These are phyloP conservation scores for Solanum virginianum DNA, from an alignment of 257 asterid genomes.

Conservation along the genomic window DNA sequence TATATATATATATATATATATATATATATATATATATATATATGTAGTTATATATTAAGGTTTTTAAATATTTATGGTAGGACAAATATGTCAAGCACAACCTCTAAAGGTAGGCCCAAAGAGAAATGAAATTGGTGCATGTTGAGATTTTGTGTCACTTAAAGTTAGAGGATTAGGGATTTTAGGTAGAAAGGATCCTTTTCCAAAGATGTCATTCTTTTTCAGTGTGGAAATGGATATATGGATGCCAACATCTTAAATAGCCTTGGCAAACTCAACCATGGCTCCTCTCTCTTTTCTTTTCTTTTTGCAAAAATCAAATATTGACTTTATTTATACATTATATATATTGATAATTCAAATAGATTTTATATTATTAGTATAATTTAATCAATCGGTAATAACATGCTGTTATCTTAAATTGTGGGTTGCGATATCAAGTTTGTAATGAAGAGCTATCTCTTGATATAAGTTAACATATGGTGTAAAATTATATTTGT, in stretches of 20 bases:
- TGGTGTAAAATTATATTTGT: neutral
- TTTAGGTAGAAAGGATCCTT: slow-evolving; percentile 7
- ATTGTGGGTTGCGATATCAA: neutral
- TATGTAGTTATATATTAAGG: neutral
- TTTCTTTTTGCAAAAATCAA: too few species aligned
- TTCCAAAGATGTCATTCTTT: slow-evolving; percentile 2
- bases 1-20: too few species aligned
- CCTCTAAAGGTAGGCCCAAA: neutral
- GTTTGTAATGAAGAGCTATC: neutral
- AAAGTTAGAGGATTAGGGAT: slow-evolving; percentile 17
- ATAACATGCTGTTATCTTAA: neutral
- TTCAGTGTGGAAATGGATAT: neutral
- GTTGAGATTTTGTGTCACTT: slow-evolving; percentile 24
- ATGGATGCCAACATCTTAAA: slow-evolving; percentile 12
- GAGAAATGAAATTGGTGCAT: neutral
- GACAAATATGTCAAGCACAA: slow-evolving; percentile 14
- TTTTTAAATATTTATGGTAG: slow-evolving; percentile 11
- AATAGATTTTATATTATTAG: neutral
- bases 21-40: too few species aligned
- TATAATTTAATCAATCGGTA: too few species aligned
- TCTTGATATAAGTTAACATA: neutral
- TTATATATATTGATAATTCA: neutral
- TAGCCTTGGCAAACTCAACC: neutral
- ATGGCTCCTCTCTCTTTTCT: neutral
- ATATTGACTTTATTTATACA: neutral